Evolutionary conservation across 768 basidiomycete genomes (phyloP), one percentile per base, ranked within the genome.

Genomic region (Tremella yokohamensis): DNA sequence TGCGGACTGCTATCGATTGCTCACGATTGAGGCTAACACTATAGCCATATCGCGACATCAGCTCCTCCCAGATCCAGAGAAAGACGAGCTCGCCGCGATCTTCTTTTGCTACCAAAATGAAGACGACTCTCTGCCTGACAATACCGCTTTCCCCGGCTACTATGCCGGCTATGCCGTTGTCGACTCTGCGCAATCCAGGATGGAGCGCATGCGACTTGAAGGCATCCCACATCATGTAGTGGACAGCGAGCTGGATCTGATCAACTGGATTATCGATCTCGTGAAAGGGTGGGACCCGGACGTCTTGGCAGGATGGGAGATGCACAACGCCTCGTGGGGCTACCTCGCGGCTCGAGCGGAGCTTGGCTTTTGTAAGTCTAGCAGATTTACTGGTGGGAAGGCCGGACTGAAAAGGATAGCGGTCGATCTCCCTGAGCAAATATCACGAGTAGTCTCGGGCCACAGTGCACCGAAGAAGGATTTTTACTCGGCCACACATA

Each of bases 241-340:
- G 15, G 74, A 82, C 2, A 80, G 72, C 42, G 96, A 99, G 77
- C 78, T 90, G 11, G 90, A 91, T 19, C 78, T 97, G 4, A 78
- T 97, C 56, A 93, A 96, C 68, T 77, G 77, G 34, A 65, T 89
- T 7, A 79, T 89, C 24, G 91, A 98, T 70, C 77, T 84, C 25
- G 83, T 96, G 0, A 68, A 83, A 20, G 83, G 84, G 0, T 78
- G 89, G 62, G 91, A 98, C 77, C 96, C 96, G 0, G 96, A 99
- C 73, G 86, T 97, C 40, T 69, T 98, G 8, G 82, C 84, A 0
- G 94, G 94, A 15, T 98, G 91, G 90, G 94, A 99, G 60, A 81
- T 94, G 12, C 90, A 96, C 70, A 79, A 80, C 18, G 80, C 82
- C 2, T 91, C 89, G 6, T 99, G 96, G 94, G 93, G 93, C 0